A percentile compares a stretch with the other conserved stretches of the same genome.
Conservation (phyloP, 129 eudicot species). For the Flaveria robusta region DNA sequence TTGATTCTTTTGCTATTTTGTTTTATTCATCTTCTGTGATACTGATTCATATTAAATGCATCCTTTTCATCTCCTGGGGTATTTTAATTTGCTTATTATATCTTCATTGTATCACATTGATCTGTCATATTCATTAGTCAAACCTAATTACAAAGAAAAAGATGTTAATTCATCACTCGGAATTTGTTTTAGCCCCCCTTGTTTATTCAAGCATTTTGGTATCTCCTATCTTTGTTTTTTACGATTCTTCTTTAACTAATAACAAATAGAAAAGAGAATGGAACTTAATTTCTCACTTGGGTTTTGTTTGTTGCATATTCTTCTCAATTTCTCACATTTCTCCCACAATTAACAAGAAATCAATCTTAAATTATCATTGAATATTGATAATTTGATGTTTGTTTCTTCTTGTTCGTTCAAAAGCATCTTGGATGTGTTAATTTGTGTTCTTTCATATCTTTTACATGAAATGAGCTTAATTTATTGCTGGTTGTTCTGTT, state of each 20-base stretch:
- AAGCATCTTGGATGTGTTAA: conserved; percentile 13
- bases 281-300: neutral
- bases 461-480: conserved; percentile 17
- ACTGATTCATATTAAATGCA: neutral
- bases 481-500: neutral
- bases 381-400: neutral
- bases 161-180: neutral
- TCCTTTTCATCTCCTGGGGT: neutral
- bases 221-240: neutral
- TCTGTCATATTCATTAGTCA: conserved; percentile 15
- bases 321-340: neutral
- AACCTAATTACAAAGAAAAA: neutral
- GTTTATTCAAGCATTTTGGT: neutral
- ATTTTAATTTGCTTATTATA: neutral
- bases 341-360: neutral
- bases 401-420: neutral
- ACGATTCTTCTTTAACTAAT: neutral
- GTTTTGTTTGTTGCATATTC: neutral
- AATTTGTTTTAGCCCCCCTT: neutral
- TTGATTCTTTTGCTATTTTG: neutral
- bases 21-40: neutral
- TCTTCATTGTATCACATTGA: neutral
- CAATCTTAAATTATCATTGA: neutral
- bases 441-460: neutral
- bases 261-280: neutral